Evolutionary conservation across 208 protist species (phyloP), one percentile per base, ranked within the genome.

Genomic region (Acanthamoeba triangularis): DNA sequence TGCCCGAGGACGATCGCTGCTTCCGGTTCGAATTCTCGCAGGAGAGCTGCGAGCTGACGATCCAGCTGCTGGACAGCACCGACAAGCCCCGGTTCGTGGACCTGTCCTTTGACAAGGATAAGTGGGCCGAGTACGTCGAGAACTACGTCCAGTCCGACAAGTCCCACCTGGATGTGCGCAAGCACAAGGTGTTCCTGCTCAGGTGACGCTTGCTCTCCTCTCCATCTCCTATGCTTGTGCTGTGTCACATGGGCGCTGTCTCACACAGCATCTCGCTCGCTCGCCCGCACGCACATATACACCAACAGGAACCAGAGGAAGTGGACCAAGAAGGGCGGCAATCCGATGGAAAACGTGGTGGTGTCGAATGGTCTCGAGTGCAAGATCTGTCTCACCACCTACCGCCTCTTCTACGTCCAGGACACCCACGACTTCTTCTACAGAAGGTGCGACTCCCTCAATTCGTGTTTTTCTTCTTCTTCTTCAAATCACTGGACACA

Each of bases 361-460:
- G 63, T 94, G 33, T 33, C 28, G 67, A 95, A 94, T 63, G 92
- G 87, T 35, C 63, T 97, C 5, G 96, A 97, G 63, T 96, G 96
- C 76, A 97, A 97, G 82, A 95, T 97, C 59, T 96, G 96, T 25
- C 91, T 96, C 14, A 84, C 76, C 65, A 96, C 94, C 14, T 96
- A 95, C 49, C 95, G 96, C 72, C 25, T 97, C 4, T 96, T 96
- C 78, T 97, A 95, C 82, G 96, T 97, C 0, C 76, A 97, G n/a
- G 96, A 97, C 28, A 97, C 96, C 6, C 61, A 91, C 20, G 96
- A 97, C 78, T 96, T 96, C 35, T 93, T 97, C 37, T 97, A 94
- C 65, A 80, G 96, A 72, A 94, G 94, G 37, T 47, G 10, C 85
- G 16, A 16, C 18, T 5, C 1, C 28, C 6, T 67, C 18, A 30